A percentile compares a stretch with the other conserved stretches of the same genome.
Evolutionary conservation across 23 red algal genomes (phyloP).

Genomic region (Cyanidium caldarium): DNA sequence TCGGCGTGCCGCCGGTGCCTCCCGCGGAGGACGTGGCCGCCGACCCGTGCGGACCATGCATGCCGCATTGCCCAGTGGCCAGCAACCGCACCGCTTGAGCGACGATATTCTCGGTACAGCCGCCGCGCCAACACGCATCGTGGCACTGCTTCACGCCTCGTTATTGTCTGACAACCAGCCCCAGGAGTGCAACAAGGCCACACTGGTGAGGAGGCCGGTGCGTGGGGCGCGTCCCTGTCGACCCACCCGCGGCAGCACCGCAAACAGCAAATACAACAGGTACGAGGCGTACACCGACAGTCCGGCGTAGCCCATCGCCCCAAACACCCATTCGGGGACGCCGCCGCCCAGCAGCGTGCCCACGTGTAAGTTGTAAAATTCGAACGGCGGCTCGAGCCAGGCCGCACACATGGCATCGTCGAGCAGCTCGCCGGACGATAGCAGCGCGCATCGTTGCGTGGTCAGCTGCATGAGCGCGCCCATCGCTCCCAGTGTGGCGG

Average conservation of each 20-base stretch:
- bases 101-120: too few relatives aligned
- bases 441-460: background rate
- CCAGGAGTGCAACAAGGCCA: background rate
- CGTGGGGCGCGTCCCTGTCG: background rate
- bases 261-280: background rate
- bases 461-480: background rate
- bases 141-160: background rate
- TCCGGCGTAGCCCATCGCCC: background rate
- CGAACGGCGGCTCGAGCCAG: conserved; percentile 2
- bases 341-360: background rate
- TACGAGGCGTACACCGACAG: background rate
- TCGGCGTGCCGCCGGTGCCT: conserved; percentile 45
- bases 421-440: background rate
- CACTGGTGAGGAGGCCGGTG: background rate
- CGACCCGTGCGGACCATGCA: background rate
- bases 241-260: background rate
- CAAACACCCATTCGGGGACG: background rate
- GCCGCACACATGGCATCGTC: background rate
- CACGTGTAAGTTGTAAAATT: background rate
- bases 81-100: too few relatives aligned
- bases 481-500: background rate
- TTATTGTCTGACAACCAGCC: background rate
- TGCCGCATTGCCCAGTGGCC: background rate
- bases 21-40: conserved; percentile 37
- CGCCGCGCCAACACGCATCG: too few relatives aligned